Evolutionary conservation across 352 stramenopile species (phyloP), one percentile per base, ranked within the genome.

Genomic region (Thalassiosira livingstoniorum): DNA sequence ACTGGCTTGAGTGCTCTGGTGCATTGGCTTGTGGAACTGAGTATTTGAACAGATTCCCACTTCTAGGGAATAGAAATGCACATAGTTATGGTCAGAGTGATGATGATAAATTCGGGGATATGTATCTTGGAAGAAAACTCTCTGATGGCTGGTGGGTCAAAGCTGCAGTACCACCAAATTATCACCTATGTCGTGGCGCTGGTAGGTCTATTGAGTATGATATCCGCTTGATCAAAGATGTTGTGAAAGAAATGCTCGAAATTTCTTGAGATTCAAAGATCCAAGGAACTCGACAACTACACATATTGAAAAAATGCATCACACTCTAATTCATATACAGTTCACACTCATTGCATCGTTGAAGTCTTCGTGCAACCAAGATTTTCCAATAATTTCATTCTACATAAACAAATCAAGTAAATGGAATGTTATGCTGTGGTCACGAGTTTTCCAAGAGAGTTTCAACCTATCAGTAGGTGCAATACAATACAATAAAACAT

Each of bases 91-190:
- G 4, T 25, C 18, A 7, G 27, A 25, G 35, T 2, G 54, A 62
- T 62, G 42, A 58, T 27, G n/a, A 29, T 29, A 58, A 58, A 29
- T 18, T 47, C n/a, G 42, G 79, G 11, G 86, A 88, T 60, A 31
- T 11, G 3, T 63, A 78, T 42, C 63, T 87, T 21, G 75, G 83
- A 66, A 83, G 43, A 15, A 77, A 57, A 57, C 45, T 78, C 53
- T n/a, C 34, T 4, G 68, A 83, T 62, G 85, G 82, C 34, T 91
- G 74, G 72, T 89, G 85, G 85, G 53, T 85, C 18, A 90, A 90
- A 58, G 68, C 75, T 45, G 39, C 67, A 42, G 55, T 72, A 11
- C 25, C 75, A 32, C 5, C 39, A 29, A 63, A 61, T 5, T 88
- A 88, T 69, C 73, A 81, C 57, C 43, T 88, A 25, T 80, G 70